Base-by-base conservation (phyloP, 768 basidiomycete genomes). In the Serendipita sp. region DNA sequence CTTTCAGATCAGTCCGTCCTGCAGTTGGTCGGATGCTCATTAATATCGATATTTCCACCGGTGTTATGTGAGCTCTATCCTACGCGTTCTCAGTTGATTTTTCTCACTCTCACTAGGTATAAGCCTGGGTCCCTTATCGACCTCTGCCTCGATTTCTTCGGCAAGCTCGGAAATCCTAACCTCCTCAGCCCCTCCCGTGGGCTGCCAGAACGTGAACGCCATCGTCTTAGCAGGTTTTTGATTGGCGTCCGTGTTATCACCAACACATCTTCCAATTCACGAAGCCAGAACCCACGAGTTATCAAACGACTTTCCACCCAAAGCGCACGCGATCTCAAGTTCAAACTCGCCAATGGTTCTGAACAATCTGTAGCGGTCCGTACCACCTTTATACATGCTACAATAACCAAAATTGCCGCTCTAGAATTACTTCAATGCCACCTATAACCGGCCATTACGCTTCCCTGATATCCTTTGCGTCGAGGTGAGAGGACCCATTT, bases 11-110 rank as follows among this genome's bases (percentile, higher is more conserved):
- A 0, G 79, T 89, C 11, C 78, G 89, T 23, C 88, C 88, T 2
- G 81, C 80, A 0, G 78, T 83, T 16, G 83, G 83, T 0, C 75
- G 75, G 0, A 79, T 91, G 69, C 72, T 89, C 32, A 76, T 90
- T 68, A 91, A 90, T 65, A 78, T 91, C 67, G 89, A 91, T 67
- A 86, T 89, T 54, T 82, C 84, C 0, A 87, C 88, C 0, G 88
- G 84, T 0, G 80, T 83, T 32, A 87, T 91, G 85, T 72, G 64
- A 32, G 30, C 11, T 11, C 2, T 4, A 18, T 44, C 13, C 38
- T 10, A 13, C 7, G 23, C 13, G 5, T 23, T 23, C 23, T n/a
- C 28, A n/a, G 38, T 44, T 13, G 28, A 7, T 64, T 15, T 52
- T 11, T 63, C 67, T 46, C 32, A 28, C 13, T 36, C 13, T 45